Percentiles rank a stretch among this genome's conserved stretches.
phyloP scores from a whole-genome alignment of 2,329 filamentous ascomycete species.

The Monosporascus sp. region DNA sequence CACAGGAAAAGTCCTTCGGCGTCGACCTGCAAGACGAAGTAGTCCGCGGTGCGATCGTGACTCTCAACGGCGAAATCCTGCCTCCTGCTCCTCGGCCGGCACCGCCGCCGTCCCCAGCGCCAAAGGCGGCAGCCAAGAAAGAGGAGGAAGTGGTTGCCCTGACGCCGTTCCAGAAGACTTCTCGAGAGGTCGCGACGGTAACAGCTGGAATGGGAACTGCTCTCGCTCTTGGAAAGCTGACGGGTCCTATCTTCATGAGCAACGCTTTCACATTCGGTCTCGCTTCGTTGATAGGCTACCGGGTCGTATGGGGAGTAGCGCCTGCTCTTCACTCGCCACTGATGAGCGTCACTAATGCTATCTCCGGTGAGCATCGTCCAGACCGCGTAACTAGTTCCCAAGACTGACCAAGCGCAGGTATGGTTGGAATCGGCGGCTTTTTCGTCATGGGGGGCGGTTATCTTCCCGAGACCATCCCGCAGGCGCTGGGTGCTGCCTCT shows the following conservation, averaged over 20 bases:
- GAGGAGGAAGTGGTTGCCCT: slow-evolving; percentile 59
- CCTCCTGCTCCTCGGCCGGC: slow-evolving; percentile 68
- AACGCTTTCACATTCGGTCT: slow-evolving; percentile 83
- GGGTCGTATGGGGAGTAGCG: slow-evolving; percentile 80
- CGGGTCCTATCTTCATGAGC: slow-evolving; percentile 78
- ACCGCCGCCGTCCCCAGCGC: slow-evolving; percentile 45
- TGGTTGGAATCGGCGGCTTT: slow-evolving; percentile 84
- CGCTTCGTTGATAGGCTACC: slow-evolving; percentile 80
- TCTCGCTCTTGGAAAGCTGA: slow-evolving; percentile 72
- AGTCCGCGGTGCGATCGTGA: slow-evolving; percentile 78
- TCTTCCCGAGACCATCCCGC: slow-evolving; percentile 71
- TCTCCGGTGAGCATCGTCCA: slow-evolving; percentile 52
- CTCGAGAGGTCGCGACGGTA: slow-evolving; percentile 67
- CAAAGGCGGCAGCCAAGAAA: slow-evolving; percentile 31
- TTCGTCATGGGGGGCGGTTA: slow-evolving; percentile 85
- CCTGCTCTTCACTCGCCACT: slow-evolving; percentile 82
- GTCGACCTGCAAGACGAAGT: slow-evolving; percentile 81
- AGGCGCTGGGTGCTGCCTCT: slow-evolving; percentile 70
- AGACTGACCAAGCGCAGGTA: slow-evolving; percentile 37
- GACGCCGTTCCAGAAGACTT: slow-evolving; percentile 76
- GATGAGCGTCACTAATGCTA: slow-evolving; percentile 92
- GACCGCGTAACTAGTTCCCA: background rate
- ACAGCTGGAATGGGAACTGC: slow-evolving; percentile 73
- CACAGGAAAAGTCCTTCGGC: slow-evolving; percentile 72
- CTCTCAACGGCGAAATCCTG: slow-evolving; percentile 68